Percentiles rank a stretch among this genome's conserved stretches.
These are phyloP conservation scores for Sorghum bicolor DNA, from an alignment of 176 grass and related monocot species.

Conservation along the genomic window Sorghum_bicolor_NCBIv3 NC_012873.2:62740501-62741000, in stretches of 20 bases:
- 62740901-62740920: neutral
- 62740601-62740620: neutral
- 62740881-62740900: neutral
- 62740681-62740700: conserved; percentile 96
- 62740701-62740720: conserved; percentile 97
- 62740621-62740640: conserved; percentile 27
- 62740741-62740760: conserved; percentile 61
- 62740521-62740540: conserved; percentile 20
- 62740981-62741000: neutral
- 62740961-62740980: neutral
- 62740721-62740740: conserved; percentile 95
- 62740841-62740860: neutral
- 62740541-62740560: neutral
- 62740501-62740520: neutral
- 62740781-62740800: conserved; percentile 10
- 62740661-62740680: conserved; percentile 78
- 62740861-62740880: neutral
- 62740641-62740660: conserved; percentile 88
- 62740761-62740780: conserved; percentile 20
- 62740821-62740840: neutral
- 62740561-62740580: neutral
- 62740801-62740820: conserved; percentile 1
- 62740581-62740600: neutral
- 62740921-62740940: neutral
- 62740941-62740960: neutral